phyloP scores from a whole-genome alignment of 441 rosid genomes.

The Populus hybrid region DNA sequence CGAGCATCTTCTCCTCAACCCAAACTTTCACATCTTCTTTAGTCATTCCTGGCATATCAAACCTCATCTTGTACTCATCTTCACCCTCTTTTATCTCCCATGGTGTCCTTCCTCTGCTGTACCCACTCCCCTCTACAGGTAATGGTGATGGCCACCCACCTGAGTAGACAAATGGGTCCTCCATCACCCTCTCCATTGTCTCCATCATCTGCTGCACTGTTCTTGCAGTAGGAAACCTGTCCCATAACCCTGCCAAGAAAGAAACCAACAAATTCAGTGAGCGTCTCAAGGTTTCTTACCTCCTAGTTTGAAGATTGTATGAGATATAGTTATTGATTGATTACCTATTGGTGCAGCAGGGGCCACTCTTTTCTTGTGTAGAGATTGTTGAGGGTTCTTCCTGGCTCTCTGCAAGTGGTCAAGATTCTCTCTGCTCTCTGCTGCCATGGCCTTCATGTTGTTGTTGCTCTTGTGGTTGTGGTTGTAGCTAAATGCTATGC shows the following conservation, averaged over 20 bases:
- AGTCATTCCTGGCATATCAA: constrained; percentile 72
- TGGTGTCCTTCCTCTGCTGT: constrained; percentile 52
- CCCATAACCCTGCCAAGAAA: constrained; percentile 45
- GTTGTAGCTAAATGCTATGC: background rate
- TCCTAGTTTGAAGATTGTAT: no score
- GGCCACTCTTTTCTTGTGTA: constrained; percentile 34
- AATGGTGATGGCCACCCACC: constrained; percentile 24
- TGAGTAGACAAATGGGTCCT: constrained; percentile 43
- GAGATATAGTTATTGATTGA: background rate
- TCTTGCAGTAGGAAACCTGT: constrained; percentile 57
- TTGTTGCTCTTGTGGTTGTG: constrained; percentile 1
- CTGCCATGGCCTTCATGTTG: constrained; percentile 29
- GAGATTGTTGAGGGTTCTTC: constrained; percentile 23
- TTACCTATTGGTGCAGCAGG: constrained; percentile 44
- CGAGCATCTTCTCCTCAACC: constrained; percentile 60
- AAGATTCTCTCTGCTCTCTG: constrained; percentile 40
- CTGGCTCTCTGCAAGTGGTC: constrained; percentile 42
- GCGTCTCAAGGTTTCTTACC: background rate
- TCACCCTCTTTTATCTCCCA: constrained; percentile 65
- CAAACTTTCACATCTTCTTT: constrained; percentile 57
- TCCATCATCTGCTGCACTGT: constrained; percentile 70
- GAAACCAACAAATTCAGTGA: background rate
- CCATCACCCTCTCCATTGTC: constrained; percentile 57
- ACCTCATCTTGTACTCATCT: constrained; percentile 53
- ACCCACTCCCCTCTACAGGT: constrained; percentile 20